Evolutionary conservation across 208 protist species (phyloP).

Genomic region (Leishmania lainsoni): DNA sequence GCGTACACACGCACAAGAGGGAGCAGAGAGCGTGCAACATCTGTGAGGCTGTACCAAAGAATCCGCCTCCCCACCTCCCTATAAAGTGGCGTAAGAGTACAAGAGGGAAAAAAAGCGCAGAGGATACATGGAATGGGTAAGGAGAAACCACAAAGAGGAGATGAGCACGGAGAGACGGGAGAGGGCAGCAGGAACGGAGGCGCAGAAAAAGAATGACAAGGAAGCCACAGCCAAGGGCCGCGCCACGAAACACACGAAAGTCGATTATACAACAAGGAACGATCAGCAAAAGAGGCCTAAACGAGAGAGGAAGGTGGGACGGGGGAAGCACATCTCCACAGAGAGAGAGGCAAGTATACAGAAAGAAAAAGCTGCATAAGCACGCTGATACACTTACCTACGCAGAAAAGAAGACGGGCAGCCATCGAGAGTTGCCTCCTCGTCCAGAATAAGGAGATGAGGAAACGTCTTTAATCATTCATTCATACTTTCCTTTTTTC

Average conservation of each 20-base stretch:
- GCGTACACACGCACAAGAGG: not conserved
- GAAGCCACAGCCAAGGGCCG: not conserved
- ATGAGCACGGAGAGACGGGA: not conserved
- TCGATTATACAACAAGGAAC: not conserved
- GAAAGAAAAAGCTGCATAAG: not conserved
- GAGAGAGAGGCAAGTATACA: too few relatives aligned
- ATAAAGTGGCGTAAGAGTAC: too few relatives aligned
- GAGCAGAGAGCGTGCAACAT: not conserved
- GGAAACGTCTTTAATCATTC: not conserved
- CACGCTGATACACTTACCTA: not conserved
- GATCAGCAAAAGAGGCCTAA: not conserved
- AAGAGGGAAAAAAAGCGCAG: not conserved
- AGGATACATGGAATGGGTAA: not conserved
- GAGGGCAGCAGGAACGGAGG: not conserved
- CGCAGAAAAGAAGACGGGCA: not conserved
- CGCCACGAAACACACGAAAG: not conserved
- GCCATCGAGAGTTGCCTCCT: not conserved
- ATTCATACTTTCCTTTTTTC: not conserved
- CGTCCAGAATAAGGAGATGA: not conserved
- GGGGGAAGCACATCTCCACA: not conserved
- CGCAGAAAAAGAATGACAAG: not conserved
- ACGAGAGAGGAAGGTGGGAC: not conserved
- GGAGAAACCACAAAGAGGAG: not conserved
- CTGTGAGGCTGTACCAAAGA: too few relatives aligned
- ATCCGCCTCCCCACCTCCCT: too few relatives aligned